Evolutionary conservation across 2,329 filamentous ascomycete species (phyloP).

Genomic region (Microsporum audouinii): DNA sequence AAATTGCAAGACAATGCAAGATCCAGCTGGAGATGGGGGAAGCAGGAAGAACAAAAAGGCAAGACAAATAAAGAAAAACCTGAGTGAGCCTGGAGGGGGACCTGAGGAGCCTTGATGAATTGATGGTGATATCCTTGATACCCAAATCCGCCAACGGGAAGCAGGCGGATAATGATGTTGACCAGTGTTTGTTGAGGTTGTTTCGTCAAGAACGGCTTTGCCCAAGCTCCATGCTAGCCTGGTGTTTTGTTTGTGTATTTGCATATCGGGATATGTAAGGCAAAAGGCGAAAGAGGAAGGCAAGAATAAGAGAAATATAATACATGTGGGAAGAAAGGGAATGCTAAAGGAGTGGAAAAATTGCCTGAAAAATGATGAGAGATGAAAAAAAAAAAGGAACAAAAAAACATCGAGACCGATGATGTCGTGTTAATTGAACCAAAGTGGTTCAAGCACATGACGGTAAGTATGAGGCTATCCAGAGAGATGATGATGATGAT

Average conservation of each 20-base stretch:
- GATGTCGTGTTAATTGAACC: neutral
- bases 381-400: conserved; percentile 9
- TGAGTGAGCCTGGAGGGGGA: neutral
- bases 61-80: neutral
- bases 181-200: neutral
- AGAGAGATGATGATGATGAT: neutral
- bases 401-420: conserved; percentile 2
- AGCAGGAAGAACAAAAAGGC: neutral
- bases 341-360: conserved; percentile 6
- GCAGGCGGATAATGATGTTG: conserved; percentile 2
- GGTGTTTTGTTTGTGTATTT: neutral
- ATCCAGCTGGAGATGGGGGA: neutral
- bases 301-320: neutral
- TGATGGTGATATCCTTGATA: neutral
- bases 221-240: conserved; percentile 3
- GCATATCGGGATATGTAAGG: neutral
- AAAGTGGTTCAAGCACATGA: neutral
- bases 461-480: neutral
- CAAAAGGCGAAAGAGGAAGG: conserved; percentile 5
- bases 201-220: neutral
- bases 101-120: neutral
- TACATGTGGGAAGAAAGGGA: neutral
- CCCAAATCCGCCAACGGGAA: neutral
- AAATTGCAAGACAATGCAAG: conserved; percentile 1
- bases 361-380: conserved; percentile 1